These are phyloP conservation scores for Yarrowia galli DNA, from an alignment of 1,139 yeast genomes.

Conservation along the genomic window DNA sequence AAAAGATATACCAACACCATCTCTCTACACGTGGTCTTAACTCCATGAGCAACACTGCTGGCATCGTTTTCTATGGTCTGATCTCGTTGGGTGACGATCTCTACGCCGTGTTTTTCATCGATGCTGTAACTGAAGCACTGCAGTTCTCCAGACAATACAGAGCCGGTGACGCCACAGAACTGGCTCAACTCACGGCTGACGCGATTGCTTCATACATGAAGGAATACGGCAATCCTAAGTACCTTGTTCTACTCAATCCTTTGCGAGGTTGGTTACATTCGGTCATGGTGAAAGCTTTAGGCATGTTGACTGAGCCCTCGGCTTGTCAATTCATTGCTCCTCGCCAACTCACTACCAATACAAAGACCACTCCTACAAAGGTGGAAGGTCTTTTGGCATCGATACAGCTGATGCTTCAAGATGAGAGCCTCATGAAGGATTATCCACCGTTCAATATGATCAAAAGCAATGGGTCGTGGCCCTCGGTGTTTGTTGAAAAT, in stretches of 20 bases:
- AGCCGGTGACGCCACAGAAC: not conserved
- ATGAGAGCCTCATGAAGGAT: not conserved
- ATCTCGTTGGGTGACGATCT: not conserved
- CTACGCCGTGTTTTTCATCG: not conserved
- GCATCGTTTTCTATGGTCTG: conserved; percentile 7
- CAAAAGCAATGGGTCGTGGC: not conserved
- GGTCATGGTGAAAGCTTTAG: not conserved
- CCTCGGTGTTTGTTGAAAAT: not conserved
- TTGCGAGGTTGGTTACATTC: not conserved
- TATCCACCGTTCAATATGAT: not conserved
- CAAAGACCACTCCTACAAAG: not conserved
- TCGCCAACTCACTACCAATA: not conserved
- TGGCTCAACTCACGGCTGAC: not conserved
- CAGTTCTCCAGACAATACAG: not conserved
- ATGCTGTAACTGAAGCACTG: conserved; percentile 1
- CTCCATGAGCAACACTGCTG: not conserved
- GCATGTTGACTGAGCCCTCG: not conserved
- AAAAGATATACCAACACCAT: conserved; percentile 3
- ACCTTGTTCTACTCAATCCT: conserved; percentile 12
- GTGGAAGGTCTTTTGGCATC: not conserved
- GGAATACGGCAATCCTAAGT: conserved; percentile 4
- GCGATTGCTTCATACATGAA: not conserved
- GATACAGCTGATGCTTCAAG: not conserved
- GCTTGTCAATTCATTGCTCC: not conserved
- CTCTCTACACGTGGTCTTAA: not conserved